These are phyloP conservation scores for Globomyces pollinis-pini DNA, from an alignment of 192 early-diverging fungal genomes.

Conservation along the genomic window DNA sequence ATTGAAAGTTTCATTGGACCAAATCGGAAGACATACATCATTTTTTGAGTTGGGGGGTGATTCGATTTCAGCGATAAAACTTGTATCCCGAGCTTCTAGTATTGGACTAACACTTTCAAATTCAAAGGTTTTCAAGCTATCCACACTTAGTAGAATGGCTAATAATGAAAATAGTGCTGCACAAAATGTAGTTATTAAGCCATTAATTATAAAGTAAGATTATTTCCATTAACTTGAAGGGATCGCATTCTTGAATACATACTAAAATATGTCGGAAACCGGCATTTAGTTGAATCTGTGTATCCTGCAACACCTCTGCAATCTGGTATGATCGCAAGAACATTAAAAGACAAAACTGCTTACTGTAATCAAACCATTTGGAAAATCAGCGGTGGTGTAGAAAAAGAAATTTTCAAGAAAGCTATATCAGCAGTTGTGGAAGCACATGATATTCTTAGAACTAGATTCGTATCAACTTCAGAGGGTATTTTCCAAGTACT, in stretches of 20 bases:
- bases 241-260: background rate
- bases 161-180: background rate
- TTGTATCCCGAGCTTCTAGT: background rate
- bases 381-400: background rate
- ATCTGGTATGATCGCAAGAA: background rate
- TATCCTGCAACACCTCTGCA: slow-evolving; percentile 10
- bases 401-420: background rate
- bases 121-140: background rate
- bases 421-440: background rate
- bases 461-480: background rate
- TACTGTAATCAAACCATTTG: background rate
- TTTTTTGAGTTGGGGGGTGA: slow-evolving; percentile 38
- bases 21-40: slow-evolving; percentile 11
- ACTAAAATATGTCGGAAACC: background rate
- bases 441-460: background rate
- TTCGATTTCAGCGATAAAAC: slow-evolving; percentile 15
- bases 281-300: too few relatives aligned
- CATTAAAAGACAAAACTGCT: background rate
- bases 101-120: slow-evolving; percentile 1
- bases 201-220: background rate
- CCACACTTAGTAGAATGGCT: background rate
- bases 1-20: background rate
- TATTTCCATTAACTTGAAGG: background rate
- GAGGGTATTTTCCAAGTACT: background rate
- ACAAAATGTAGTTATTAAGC: background rate